Evolutionary conservation across 306 rosid species (phyloP).

Genomic region (Gastrolobium villosum): DNA sequence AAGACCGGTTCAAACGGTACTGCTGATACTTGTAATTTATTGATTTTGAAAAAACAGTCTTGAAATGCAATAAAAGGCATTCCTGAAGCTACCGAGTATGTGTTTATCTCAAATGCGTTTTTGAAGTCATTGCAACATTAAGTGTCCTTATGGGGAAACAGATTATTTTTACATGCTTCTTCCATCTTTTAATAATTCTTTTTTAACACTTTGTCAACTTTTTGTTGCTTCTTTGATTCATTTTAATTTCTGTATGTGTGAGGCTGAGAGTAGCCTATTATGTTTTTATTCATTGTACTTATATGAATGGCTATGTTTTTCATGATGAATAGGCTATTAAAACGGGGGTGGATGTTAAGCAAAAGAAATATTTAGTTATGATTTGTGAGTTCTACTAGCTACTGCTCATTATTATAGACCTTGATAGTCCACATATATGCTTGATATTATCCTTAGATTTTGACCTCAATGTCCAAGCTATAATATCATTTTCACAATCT

Average conservation of each 20-base stretch:
- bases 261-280: neutral
- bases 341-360: constrained; percentile 8
- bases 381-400: neutral
- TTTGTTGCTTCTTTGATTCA: constrained; percentile 6
- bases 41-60: constrained; percentile 24
- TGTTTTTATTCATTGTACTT: neutral
- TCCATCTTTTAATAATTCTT: neutral
- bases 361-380: constrained; percentile 24
- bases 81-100: constrained; percentile 10
- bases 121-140: neutral
- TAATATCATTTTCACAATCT: constrained; percentile 33
- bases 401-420: neutral
- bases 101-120: neutral
- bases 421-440: constrained; percentile 2
- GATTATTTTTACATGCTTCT: constrained; percentile 13
- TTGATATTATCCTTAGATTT: constrained; percentile 23
- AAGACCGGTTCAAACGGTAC: neutral
- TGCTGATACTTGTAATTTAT: neutral
- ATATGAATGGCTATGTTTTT: neutral
- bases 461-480: constrained; percentile 13
- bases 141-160: neutral
- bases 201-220: constrained; percentile 3
- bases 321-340: constrained; percentile 12
- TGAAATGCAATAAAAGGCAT: constrained; percentile 13
- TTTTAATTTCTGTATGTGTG: neutral